Evolutionary conservation across 2,329 filamentous ascomycete species (phyloP).

Genomic region (Colletotrichum simmondsii): DNA sequence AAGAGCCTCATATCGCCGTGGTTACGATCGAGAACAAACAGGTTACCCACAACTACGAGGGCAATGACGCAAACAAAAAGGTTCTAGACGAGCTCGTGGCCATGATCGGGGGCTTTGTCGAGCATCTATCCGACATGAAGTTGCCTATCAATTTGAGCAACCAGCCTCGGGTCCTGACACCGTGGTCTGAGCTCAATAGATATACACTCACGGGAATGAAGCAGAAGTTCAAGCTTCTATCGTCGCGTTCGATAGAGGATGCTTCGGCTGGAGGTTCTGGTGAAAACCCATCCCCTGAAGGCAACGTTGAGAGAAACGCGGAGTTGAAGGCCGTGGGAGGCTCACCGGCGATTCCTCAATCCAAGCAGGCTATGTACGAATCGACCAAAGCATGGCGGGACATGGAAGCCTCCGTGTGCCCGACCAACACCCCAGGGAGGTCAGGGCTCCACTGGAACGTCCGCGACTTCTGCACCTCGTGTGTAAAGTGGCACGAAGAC

Average conservation of each 20-base stretch:
- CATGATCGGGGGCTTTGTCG: constrained; percentile 78
- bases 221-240: constrained; percentile 59
- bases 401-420: constrained; percentile 65
- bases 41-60: constrained; percentile 54
- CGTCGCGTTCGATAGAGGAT: constrained; percentile 52
- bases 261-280: constrained; percentile 3
- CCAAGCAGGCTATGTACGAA: neutral
- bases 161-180: constrained; percentile 77
- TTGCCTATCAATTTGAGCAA: constrained; percentile 85
- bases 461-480: constrained; percentile 71
- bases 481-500: constrained; percentile 71
- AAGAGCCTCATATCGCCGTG: constrained; percentile 55
- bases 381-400: constrained; percentile 48
- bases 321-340: neutral
- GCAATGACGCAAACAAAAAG: constrained; percentile 44
- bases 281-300: constrained; percentile 9
- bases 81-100: constrained; percentile 61
- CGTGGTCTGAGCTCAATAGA: constrained; percentile 68
- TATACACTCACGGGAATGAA: constrained; percentile 42
- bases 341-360: neutral
- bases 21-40: constrained; percentile 73
- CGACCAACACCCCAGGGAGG: constrained; percentile 69
- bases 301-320: neutral
- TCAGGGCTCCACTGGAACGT: constrained; percentile 71
- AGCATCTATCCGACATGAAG: constrained; percentile 84